These are phyloP conservation scores for Aspergillus piperis DNA, from an alignment of 2,329 filamentous ascomycete genomes.

Conservation along the genomic window DNA sequence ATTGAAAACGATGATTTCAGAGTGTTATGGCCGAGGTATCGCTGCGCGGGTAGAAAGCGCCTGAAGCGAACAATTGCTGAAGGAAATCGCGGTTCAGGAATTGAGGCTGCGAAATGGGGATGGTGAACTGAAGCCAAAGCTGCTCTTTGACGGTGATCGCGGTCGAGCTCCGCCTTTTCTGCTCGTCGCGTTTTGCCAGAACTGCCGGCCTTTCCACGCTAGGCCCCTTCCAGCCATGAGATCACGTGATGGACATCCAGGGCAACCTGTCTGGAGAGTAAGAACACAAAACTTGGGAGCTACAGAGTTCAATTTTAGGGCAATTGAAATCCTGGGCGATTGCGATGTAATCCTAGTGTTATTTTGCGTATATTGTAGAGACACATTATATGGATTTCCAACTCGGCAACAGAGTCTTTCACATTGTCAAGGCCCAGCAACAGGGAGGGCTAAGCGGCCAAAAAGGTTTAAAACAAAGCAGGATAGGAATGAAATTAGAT, in stretches of 20 bases:
- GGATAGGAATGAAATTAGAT: neutral
- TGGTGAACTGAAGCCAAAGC: slow-evolving; percentile 15
- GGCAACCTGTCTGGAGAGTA: no score
- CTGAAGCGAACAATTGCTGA: neutral
- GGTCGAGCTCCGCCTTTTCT: slow-evolving; percentile 27
- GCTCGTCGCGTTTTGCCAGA: slow-evolving; percentile 35
- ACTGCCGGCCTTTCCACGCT: slow-evolving; percentile 23
- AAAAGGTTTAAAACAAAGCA: neutral
- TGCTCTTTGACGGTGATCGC: slow-evolving; percentile 25
- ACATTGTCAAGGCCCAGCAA: neutral
- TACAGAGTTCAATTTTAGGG: no score
- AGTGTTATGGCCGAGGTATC: neutral
- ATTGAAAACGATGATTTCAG: slow-evolving; percentile 1
- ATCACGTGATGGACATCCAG: slow-evolving; percentile 28
- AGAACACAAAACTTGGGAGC: no score
- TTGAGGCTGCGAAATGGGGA: slow-evolving; percentile 6
- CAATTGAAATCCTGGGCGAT: no score
- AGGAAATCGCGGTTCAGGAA: neutral
- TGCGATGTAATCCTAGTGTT: neutral
- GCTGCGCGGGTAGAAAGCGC: neutral
- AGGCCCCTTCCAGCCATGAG: slow-evolving; percentile 23
- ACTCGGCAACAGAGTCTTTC: neutral
- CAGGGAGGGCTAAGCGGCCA: neutral
- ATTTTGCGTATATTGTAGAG: neutral
- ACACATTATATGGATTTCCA: neutral